Conservation (phyloP, 2,329 filamentous ascomycete genomes). For the Colletotrichum sp. region DNA sequence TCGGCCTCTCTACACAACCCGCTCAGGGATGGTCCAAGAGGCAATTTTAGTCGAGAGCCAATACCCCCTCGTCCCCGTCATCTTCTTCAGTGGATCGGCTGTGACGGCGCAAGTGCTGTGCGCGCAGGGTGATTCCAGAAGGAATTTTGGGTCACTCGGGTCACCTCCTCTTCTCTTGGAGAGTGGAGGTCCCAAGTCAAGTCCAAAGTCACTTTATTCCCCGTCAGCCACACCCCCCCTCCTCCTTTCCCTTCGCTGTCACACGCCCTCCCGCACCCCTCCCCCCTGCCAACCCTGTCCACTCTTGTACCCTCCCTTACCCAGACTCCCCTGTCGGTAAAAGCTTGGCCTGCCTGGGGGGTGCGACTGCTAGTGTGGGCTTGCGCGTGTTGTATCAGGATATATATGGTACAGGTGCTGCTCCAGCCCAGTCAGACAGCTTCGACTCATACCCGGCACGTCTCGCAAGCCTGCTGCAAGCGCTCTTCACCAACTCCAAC, state of each 20-base stretch:
- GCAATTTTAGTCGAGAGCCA: conserved; percentile 19
- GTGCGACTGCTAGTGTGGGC: conserved; percentile 17
- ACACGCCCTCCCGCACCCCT: not conserved
- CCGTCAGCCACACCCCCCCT: not conserved
- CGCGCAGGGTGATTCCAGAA: conserved; percentile 20
- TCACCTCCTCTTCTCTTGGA: not conserved
- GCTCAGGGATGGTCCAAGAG: conserved; percentile 20
- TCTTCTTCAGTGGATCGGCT: conserved; percentile 23
- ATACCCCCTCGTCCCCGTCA: not conserved
- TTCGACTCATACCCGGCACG: conserved; percentile 27
- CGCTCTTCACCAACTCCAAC: conserved; percentile 10
- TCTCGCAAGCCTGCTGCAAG: conserved; percentile 31
- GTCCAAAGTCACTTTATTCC: conserved; percentile 8
- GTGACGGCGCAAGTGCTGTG: conserved; percentile 11
- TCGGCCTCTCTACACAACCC: conserved; percentile 11
- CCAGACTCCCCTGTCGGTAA: conserved; percentile 16
- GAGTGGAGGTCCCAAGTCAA: not conserved
- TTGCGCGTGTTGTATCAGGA: conserved; percentile 26
- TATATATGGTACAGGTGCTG: conserved; percentile 26
- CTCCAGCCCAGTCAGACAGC: conserved; percentile 17
- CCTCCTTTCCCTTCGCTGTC: not conserved
- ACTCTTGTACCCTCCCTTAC: not conserved
- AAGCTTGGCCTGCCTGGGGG: conserved; percentile 18
- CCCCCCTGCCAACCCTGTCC: not conserved
- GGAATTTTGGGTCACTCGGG: conserved; percentile 12